Evolutionary conservation across 164 flowering plant genomes (phyloP).

Genomic region (Sedum album): DNA sequence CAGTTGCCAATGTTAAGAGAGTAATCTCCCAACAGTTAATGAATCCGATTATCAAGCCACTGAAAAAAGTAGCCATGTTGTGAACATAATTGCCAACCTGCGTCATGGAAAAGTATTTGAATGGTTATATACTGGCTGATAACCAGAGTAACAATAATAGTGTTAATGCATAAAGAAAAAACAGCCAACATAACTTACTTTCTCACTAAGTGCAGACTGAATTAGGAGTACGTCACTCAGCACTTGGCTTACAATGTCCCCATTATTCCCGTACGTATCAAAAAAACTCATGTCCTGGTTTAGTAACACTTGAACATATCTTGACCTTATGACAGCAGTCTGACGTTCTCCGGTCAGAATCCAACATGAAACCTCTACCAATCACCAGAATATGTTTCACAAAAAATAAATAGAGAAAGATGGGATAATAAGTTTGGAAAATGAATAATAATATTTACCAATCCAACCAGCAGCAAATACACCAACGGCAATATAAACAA

Average conservation of each 20-base stretch:
- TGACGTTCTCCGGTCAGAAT: slow-evolving; percentile 97
- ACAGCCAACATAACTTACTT: slow-evolving; percentile 35
- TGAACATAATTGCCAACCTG: slow-evolving; percentile 98
- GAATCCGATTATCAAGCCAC: slow-evolving; percentile 89
- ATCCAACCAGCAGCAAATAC: slow-evolving; percentile 97
- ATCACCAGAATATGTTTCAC: slow-evolving; percentile 15
- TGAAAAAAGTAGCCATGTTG: slow-evolving; percentile 94
- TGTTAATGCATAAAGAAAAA: not conserved
- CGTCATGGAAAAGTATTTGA: slow-evolving; percentile 14
- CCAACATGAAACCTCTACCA: slow-evolving; percentile 98
- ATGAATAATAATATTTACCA: slow-evolving; percentile 41
- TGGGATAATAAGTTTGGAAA: no score
- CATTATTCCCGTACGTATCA: slow-evolving; percentile 95
- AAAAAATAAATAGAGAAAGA: not conserved
- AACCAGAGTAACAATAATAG: not conserved
- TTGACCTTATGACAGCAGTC: slow-evolving; percentile 97
- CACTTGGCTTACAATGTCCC: slow-evolving; percentile 99
- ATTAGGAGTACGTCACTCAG: slow-evolving; percentile 92
- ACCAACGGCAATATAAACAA: slow-evolving; percentile 74
- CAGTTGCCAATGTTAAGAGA: slow-evolving; percentile 78
- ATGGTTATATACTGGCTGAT: slow-evolving; percentile 6
- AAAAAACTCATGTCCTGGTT: slow-evolving; percentile 98
- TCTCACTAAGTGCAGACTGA: slow-evolving; percentile 98
- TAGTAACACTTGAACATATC: slow-evolving; percentile 87
- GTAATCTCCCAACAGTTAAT: slow-evolving; percentile 97